Conservation (phyloP, 371 early-diverging fungal species). For the Gilbertella persicaria region DNA sequence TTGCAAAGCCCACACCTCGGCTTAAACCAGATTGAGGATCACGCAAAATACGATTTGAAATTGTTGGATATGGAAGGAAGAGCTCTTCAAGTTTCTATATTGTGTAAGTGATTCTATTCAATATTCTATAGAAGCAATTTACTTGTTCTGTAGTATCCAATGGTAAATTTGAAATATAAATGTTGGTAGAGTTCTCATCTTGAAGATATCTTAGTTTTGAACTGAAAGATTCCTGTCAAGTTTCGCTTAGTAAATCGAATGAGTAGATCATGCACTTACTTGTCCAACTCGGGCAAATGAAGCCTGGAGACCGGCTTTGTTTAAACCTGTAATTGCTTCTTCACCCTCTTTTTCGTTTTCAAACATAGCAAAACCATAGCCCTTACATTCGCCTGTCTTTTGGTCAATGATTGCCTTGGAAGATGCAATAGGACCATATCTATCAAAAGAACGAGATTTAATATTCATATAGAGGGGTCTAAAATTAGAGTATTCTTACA, state of each 20-base stretch:
- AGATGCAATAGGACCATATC: slow-evolving; percentile 81
- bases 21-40: slow-evolving; percentile 59
- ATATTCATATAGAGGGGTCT: neutral
- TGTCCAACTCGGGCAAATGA: slow-evolving; percentile 75
- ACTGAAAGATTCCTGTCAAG: slow-evolving; percentile 72
- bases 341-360: slow-evolving; percentile 68
- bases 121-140: slow-evolving; percentile 7
- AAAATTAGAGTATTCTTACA: slow-evolving; percentile 24
- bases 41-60: slow-evolving; percentile 75
- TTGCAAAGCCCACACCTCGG: slow-evolving; percentile 83
- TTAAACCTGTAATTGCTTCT: slow-evolving; percentile 72
- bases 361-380: slow-evolving; percentile 92
- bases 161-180: slow-evolving; percentile 85
- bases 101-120: neutral
- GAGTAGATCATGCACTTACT: slow-evolving; percentile 17
- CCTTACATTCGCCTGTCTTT: slow-evolving; percentile 81
- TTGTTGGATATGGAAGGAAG: slow-evolving; percentile 64
- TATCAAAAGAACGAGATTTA: slow-evolving; percentile 24
- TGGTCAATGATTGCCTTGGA: slow-evolving; percentile 86
- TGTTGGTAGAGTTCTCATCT: slow-evolving; percentile 77
- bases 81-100: slow-evolving; percentile 63
- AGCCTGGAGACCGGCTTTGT: slow-evolving; percentile 66
- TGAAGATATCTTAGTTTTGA: slow-evolving; percentile 74
- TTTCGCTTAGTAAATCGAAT: neutral
- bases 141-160: slow-evolving; percentile 72